Evolutionary conservation across 164 flowering plant species (phyloP), one percentile per base, ranked within the genome.

Genomic region (Macadamia tetraphylla): DNA sequence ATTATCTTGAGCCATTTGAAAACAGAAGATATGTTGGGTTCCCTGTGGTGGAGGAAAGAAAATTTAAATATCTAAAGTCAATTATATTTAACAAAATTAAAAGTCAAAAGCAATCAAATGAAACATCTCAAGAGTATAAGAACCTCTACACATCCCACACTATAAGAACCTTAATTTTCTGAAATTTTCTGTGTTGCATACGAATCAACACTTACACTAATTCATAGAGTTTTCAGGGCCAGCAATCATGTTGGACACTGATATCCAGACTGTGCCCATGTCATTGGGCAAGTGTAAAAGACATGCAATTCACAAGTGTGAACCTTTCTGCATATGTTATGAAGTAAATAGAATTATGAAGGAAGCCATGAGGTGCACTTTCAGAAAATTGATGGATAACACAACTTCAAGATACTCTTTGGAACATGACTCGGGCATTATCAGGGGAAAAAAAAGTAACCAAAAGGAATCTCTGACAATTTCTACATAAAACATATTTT

Each of bases 1-100:
- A 65, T 64, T 68, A 64, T 82, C 88, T 67, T 77, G 79, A 65
- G 79, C 82, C 94, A 91, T 89, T 70, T 58, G n/a, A 67, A 70
- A 63, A 29, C 70, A 55, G 60, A 52, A 46, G 65, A 65, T 61
- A 71, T 44, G 52, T 42, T 53, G 40, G n/a, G 59, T 18, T 51
- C 70, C 58, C 67, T 63, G 51, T 11, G 52, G 4, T 49, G n/a
- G 7, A 32, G 14, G 42, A 58, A n/a, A 30, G 30, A 5, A 32
- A 1, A 31, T 6, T 11, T 7, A 60, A 31, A 18, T 3, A 44
- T 46, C 32, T 18, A 30, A 43, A 0, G 29, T 11, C 3, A 49
- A 23, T 18, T 43, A 23, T 9, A 32, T 63, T 46, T 63, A 8
- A 63, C 18, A 12, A 63, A 5, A 43, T 43, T 63, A 63, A 23